A percentile compares a stretch with the other conserved stretches of the same genome.
phyloP scores from a whole-genome alignment of 345 rosid genomes.

The Syzygium aromaticum region DNA sequence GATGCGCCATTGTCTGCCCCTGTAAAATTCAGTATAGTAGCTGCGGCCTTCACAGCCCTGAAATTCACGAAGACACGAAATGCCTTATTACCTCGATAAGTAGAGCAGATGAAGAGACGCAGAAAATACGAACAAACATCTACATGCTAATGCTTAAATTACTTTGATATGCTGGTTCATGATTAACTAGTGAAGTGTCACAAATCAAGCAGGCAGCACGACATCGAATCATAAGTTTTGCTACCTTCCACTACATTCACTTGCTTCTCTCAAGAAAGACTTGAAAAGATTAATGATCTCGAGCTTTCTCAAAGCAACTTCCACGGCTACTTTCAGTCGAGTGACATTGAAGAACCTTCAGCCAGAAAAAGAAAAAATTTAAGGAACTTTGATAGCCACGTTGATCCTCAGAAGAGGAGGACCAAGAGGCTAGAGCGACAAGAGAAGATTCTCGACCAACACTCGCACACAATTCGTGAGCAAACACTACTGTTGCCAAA shows the following conservation, averaged over 20 bases:
- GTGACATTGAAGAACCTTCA: neutral
- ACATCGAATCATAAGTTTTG: neutral
- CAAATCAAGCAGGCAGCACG: neutral
- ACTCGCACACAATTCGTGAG: neutral
- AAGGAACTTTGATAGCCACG: neutral
- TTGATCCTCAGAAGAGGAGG: neutral
- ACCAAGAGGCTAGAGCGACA: neutral
- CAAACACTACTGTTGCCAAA: neutral
- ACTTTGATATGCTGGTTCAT: neutral
- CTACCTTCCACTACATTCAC: neutral
- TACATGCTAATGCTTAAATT: neutral
- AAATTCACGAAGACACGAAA: neutral
- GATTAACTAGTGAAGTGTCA: neutral
- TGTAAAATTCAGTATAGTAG: conserved; percentile 66
- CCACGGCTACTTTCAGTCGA: neutral
- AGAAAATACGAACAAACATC: neutral
- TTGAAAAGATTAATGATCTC: neutral
- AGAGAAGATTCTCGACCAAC: neutral
- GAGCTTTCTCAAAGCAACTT: neutral
- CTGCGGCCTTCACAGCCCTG: conserved; percentile 86
- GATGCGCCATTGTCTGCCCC: conserved; percentile 81
- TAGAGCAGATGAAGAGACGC: neutral
- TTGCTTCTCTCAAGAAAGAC: neutral
- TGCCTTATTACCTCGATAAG: neutral
- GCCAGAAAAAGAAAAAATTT: neutral